phyloP scores from a whole-genome alignment of 1,284 basidiomycete genomes.

The Puccinia triticina region DNA sequence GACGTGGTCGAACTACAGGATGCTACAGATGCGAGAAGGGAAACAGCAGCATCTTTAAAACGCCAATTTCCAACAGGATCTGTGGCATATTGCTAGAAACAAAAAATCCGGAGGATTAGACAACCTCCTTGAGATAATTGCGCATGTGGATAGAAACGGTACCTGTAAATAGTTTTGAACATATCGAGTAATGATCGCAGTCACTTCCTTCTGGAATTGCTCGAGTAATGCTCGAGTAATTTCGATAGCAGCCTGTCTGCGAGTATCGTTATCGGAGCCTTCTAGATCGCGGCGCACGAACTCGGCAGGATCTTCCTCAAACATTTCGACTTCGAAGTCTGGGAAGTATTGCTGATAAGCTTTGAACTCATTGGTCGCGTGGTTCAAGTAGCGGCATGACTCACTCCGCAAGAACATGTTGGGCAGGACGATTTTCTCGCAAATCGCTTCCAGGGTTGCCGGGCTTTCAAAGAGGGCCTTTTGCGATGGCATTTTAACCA shows the following conservation, averaged over 20 bases:
- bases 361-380: no score
- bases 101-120: background rate
- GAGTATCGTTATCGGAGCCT: constrained; percentile 70
- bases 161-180: constrained; percentile 72
- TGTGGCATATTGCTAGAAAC: constrained; percentile 62
- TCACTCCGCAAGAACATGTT: constrained; percentile 75
- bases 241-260: constrained; percentile 88
- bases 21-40: constrained; percentile 86
- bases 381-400: background rate
- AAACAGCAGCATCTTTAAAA: constrained; percentile 94
- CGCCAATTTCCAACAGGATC: constrained; percentile 80
- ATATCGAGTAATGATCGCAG: constrained; percentile 80
- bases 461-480: constrained; percentile 67
- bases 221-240: constrained; percentile 86
- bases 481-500: constrained; percentile 66
- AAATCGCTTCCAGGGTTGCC: constrained; percentile 79
- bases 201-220: constrained; percentile 77
- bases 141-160: background rate
- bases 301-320: constrained; percentile 95
- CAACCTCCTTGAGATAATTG: background rate
- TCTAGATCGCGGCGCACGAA: constrained; percentile 89
- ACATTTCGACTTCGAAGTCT: constrained; percentile 89
- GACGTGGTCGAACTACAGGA: constrained; percentile 75
- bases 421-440: constrained; percentile 87
- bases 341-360: background rate